Conservation (phyloP, 163 green algal genomes). For the Scenedesmus sp. region DNA sequence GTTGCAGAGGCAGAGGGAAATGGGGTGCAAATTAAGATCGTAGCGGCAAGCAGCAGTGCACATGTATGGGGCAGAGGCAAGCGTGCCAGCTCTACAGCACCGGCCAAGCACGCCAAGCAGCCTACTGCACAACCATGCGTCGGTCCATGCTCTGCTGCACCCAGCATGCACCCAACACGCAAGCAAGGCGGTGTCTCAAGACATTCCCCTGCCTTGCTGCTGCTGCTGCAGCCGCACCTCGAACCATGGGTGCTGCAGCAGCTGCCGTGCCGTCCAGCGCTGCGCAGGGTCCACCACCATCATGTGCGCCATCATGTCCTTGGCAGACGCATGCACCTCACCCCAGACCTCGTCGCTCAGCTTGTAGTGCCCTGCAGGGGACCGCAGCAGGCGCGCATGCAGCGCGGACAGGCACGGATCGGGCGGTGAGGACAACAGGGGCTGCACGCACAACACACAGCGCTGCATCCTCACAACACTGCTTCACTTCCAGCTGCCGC, state of each 20-base stretch:
- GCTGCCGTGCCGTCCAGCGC: conserved; percentile 86
- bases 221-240: conserved; percentile 70
- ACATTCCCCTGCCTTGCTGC: not conserved
- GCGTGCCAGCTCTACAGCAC: no score
- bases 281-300: conserved; percentile 88
- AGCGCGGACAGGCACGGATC: not conserved
- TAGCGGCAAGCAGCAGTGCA: not conserved
- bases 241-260: conserved; percentile 96
- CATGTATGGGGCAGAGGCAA: no score
- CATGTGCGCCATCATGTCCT: conserved; percentile 95
- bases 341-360: conserved; percentile 94
- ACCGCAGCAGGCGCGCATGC: no score
- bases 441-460: not conserved
- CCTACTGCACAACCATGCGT: no score
- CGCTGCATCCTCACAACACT: no score
- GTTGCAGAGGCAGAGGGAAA: not conserved
- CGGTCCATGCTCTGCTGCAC: no score
- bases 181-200: not conserved
- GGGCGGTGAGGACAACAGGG: no score
- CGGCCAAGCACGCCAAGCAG: no score
- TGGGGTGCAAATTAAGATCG: not conserved
- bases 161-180: not conserved
- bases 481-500: no score
- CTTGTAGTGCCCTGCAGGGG: conserved; percentile 60
- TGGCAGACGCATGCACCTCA: conserved; percentile 88